Evolutionary conservation across 176 grass and related monocot species (phyloP).

Genomic region (Puccinellia tenuiflora): DNA sequence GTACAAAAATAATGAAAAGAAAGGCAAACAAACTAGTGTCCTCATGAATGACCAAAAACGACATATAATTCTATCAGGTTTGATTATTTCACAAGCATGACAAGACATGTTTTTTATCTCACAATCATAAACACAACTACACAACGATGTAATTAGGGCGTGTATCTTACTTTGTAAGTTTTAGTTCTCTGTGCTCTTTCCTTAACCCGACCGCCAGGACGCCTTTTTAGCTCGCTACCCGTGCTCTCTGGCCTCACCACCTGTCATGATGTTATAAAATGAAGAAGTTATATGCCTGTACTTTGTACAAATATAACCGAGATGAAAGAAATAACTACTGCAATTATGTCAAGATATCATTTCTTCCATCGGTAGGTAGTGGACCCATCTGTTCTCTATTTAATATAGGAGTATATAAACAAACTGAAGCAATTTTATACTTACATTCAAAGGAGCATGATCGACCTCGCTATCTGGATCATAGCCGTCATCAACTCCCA

Average conservation of each 20-base stretch:
- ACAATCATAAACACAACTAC: not conserved
- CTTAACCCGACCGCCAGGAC: not conserved
- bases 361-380: not conserved
- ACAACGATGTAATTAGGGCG: not conserved
- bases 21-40: no score
- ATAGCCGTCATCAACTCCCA: not conserved
- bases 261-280: not conserved
- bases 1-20: no score
- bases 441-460: not conserved
- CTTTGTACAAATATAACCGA: not conserved
- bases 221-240: not conserved
- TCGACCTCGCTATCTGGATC: not conserved
- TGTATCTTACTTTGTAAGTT: conserved; percentile 15
- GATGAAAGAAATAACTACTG: not conserved
- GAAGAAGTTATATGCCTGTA: not conserved
- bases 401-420: no score
- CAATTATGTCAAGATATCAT: not conserved
- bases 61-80: not conserved
- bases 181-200: not conserved
- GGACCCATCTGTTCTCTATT: not conserved
- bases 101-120: not conserved
- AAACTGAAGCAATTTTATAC: not conserved
- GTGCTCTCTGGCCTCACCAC: not conserved
- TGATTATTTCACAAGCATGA: not conserved
- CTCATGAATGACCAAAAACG: no score